Evolutionary conservation across 164 flowering plant genomes (phyloP).

Genomic region (Dillenia suffruticosa): DNA sequence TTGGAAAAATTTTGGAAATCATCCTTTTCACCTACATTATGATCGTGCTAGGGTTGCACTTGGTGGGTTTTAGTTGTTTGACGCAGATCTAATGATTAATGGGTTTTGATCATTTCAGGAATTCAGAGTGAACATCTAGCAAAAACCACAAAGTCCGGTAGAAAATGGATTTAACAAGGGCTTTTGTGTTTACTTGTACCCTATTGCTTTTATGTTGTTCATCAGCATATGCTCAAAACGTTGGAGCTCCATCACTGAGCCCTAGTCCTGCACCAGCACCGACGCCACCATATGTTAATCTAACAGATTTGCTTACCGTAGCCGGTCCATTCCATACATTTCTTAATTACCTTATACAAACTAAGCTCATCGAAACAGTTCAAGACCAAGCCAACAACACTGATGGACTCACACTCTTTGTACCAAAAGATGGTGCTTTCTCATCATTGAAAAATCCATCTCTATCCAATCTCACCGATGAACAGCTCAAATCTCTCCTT

Average conservation of each 20-base stretch:
- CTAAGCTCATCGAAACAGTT: slow-evolving; percentile 74
- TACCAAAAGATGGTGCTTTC: slow-evolving; percentile 73
- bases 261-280: slow-evolving; percentile 90
- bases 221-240: slow-evolving; percentile 29
- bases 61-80: neutral
- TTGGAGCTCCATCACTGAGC: slow-evolving; percentile 25
- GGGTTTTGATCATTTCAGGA: slow-evolving; percentile 25
- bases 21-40: neutral
- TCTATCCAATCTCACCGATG: slow-evolving; percentile 60
- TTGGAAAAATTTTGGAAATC: neutral
- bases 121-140: slow-evolving; percentile 17
- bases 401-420: slow-evolving; percentile 73
- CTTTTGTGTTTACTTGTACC: slow-evolving; percentile 17
- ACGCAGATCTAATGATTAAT: slow-evolving; percentile 1
- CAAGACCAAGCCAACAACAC: slow-evolving; percentile 89
- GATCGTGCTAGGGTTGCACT: neutral
- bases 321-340: slow-evolving; percentile 86
- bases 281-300: slow-evolving; percentile 58
- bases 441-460: slow-evolving; percentile 58
- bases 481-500: slow-evolving; percentile 59
- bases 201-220: slow-evolving; percentile 25
- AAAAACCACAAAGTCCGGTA: neutral
- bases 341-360: slow-evolving; percentile 49
- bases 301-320: slow-evolving; percentile 62
- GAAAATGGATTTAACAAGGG: slow-evolving; percentile 27